These are phyloP conservation scores for Globisporangium alternatum DNA, from an alignment of 352 stramenopile species.

Conservation along the genomic window DNA sequence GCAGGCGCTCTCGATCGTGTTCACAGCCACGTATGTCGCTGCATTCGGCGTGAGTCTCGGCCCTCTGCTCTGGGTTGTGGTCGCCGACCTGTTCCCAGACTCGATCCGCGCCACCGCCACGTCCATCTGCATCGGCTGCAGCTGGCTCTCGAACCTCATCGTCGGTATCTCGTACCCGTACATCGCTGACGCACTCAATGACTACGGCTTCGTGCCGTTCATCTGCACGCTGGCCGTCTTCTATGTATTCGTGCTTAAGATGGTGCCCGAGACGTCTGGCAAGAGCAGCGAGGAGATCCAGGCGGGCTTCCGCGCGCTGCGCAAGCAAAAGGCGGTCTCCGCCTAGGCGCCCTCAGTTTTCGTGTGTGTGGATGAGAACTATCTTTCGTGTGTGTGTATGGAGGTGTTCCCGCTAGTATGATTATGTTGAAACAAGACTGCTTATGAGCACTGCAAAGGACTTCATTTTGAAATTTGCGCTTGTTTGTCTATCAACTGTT, in stretches of 20 bases:
- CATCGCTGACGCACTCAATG: slow-evolving; percentile 27
- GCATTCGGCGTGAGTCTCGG: slow-evolving; percentile 65
- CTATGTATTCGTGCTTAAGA: not conserved
- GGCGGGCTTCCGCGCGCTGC: slow-evolving; percentile 16
- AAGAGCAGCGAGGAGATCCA: slow-evolving; percentile 34
- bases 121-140: slow-evolving; percentile 32
- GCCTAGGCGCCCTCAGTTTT: too few species aligned
- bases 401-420: too few species aligned
- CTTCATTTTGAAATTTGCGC: too few species aligned
- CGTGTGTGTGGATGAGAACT: not conserved
- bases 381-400: too few species aligned
- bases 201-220: slow-evolving; percentile 35
- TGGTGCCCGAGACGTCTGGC: slow-evolving; percentile 20
- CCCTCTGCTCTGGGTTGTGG: slow-evolving; percentile 60
- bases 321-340: slow-evolving; percentile 12
- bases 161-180: slow-evolving; percentile 40
- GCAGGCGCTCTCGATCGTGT: slow-evolving; percentile 40
- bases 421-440: too few species aligned
- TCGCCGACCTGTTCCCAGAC: slow-evolving; percentile 56
- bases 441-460: too few species aligned
- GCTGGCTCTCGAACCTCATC: slow-evolving; percentile 28
- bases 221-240: slow-evolving; percentile 25
- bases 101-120: slow-evolving; percentile 42
- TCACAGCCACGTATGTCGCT: slow-evolving; percentile 56
- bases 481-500: too few species aligned